phyloP scores from a whole-genome alignment of 257 asterid genomes.

The Phtheirospermum japonicum region DNA sequence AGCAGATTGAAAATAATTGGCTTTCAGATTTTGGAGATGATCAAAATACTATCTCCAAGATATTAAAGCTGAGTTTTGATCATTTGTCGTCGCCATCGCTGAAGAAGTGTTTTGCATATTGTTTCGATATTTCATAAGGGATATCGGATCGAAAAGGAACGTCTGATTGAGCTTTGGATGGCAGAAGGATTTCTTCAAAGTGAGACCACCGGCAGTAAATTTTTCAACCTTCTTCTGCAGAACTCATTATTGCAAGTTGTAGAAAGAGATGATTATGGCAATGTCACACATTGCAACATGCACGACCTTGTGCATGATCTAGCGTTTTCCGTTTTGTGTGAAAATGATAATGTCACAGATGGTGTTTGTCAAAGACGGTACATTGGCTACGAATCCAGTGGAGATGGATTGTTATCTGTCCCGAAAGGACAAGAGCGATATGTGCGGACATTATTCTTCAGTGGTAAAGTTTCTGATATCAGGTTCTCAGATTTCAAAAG shows the following conservation, averaged over 20 bases:
- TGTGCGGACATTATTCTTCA: conserved; percentile 28
- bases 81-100: conserved; percentile 25
- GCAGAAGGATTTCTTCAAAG: conserved; percentile 24
- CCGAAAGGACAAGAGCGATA: not conserved
- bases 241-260: conserved; percentile 25
- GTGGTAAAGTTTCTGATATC: not conserved
- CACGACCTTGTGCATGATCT: conserved; percentile 36
- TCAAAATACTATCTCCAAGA: not conserved
- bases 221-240: not conserved
- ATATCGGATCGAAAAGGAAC: not conserved
- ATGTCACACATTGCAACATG: conserved; percentile 24
- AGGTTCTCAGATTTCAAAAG: conserved; percentile 10
- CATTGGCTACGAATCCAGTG: not conserved
- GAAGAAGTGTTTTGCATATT: conserved; percentile 40
- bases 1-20: not conserved
- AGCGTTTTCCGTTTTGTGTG: not conserved
- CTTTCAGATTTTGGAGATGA: conserved; percentile 2
- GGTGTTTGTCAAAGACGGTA: not conserved
- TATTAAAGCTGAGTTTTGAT: conserved; percentile 37
- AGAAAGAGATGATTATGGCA: conserved; percentile 14
- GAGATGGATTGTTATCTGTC: not conserved
- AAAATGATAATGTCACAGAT: too few relatives aligned
- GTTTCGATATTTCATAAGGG: conserved; percentile 24
- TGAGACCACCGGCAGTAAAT: conserved; percentile 5
- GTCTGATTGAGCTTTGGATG: conserved; percentile 20